Percentiles rank a stretch among this genome's conserved stretches.
These are phyloP conservation scores for Boeremia exigua DNA, from an alignment of 2,329 filamentous ascomycete genomes.

Conservation along the genomic window DNA sequence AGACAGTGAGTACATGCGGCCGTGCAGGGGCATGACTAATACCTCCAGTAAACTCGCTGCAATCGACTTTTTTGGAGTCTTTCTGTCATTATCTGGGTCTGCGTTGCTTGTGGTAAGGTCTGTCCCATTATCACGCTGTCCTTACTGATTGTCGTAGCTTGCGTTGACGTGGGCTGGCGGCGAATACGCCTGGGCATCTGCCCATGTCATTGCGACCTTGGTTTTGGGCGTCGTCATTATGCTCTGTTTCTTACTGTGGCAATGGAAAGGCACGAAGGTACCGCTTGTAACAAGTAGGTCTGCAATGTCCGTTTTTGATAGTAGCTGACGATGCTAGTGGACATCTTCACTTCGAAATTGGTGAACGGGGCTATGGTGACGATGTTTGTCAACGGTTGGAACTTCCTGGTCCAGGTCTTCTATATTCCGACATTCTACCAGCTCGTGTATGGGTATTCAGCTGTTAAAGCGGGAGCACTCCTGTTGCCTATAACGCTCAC, in stretches of 20 bases:
- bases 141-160: constrained; percentile 18
- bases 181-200: constrained; percentile 60
- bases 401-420: constrained; percentile 66
- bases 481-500: constrained; percentile 55
- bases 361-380: constrained; percentile 29
- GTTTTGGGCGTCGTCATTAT: constrained; percentile 58
- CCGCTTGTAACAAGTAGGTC: constrained; percentile 63
- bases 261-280: constrained; percentile 63
- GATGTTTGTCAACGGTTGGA: constrained; percentile 66
- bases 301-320: background rate
- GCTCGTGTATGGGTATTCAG: constrained; percentile 58
- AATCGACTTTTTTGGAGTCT: constrained; percentile 66
- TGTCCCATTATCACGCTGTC: background rate
- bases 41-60: constrained; percentile 32
- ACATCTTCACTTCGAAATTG: constrained; percentile 23
- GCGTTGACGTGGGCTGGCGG: constrained; percentile 65
- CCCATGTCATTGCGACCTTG: constrained; percentile 59
- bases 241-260: constrained; percentile 59
- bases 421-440: constrained; percentile 69
- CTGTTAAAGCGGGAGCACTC: constrained; percentile 59
- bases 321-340: constrained; percentile 14
- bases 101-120: constrained; percentile 63
- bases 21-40: background rate
- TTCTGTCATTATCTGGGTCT: constrained; percentile 59
- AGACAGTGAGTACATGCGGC: constrained; percentile 47